Evolutionary conservation across 331 rosid genomes (phyloP).

Genomic region (Pyracantha coccinea): DNA sequence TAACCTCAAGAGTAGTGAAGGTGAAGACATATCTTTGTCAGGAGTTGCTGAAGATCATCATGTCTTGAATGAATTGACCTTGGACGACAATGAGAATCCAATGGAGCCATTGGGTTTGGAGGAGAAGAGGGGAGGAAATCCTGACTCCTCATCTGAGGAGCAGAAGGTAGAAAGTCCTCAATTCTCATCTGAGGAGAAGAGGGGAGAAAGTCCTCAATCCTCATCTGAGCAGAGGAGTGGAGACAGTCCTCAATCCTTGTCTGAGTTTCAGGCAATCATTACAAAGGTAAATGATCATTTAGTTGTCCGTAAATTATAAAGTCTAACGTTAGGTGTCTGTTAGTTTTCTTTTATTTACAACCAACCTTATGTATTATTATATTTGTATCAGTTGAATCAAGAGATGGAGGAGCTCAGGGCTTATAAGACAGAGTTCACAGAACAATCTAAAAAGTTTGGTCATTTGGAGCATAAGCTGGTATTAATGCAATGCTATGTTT

Average conservation of each 20-base stretch:
- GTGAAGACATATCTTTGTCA: conserved; percentile 11
- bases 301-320: background rate
- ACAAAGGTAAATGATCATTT: conserved; percentile 30
- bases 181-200: conserved; percentile 13
- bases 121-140: conserved; percentile 13
- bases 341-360: background rate
- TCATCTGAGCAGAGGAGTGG: conserved; percentile 16
- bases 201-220: conserved; percentile 19
- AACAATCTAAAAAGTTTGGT: conserved; percentile 28
- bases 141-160: too few species aligned
- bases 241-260: conserved; percentile 17
- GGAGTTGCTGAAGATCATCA: conserved; percentile 8
- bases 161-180: too few species aligned
- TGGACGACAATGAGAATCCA: conserved; percentile 1
- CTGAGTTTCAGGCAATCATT: conserved; percentile 18
- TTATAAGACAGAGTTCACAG: conserved; percentile 17
- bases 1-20: conserved; percentile 11
- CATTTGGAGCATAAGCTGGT: conserved; percentile 60
- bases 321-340: background rate
- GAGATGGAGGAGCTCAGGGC: conserved; percentile 41
- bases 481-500: background rate
- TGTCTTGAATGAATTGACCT: background rate
- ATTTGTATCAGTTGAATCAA: conserved; percentile 33
- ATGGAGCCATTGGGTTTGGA: conserved; percentile 9
- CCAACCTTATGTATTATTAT: conserved; percentile 5